phyloP scores from a whole-genome alignment of 768 basidiomycete genomes.

The Agrocybe pediades region DNA sequence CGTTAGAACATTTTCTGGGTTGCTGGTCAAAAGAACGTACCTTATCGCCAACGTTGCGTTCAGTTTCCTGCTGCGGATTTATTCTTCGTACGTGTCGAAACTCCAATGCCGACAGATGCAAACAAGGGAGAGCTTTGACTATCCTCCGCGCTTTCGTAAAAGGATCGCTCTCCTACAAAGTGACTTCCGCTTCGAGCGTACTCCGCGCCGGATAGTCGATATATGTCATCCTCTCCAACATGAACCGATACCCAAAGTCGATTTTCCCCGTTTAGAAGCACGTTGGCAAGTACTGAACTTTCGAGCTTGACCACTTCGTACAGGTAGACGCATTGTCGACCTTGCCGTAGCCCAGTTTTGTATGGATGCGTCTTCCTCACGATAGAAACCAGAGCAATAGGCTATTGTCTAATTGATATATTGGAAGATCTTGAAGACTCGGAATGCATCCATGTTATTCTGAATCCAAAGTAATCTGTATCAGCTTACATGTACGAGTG shows the following conservation, averaged over 20 bases:
- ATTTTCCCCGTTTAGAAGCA: constrained; percentile 48
- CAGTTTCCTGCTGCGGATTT: constrained; percentile 58
- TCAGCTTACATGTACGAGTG: too few relatives aligned
- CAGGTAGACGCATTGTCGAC: constrained; percentile 29
- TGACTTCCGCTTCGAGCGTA: constrained; percentile 38
- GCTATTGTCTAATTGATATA: constrained; percentile 21
- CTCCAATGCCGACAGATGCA: constrained; percentile 64
- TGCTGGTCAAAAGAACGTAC: constrained; percentile 34
- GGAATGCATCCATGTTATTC: too few relatives aligned
- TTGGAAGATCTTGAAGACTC: too few relatives aligned
- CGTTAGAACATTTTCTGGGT: background rate
- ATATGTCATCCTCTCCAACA: constrained; percentile 47
- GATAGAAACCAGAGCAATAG: constrained; percentile 46
- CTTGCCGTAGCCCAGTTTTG: constrained; percentile 42
- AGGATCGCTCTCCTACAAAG: constrained; percentile 58
- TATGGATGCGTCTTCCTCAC: constrained; percentile 54
- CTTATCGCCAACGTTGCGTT: constrained; percentile 58
- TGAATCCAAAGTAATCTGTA: too few relatives aligned
- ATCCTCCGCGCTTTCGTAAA: constrained; percentile 24
- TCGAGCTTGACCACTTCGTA: constrained; percentile 43
- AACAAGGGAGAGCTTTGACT: constrained; percentile 32
- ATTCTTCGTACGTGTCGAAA: constrained; percentile 56
- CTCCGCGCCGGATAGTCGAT: constrained; percentile 35
- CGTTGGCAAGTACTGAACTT: constrained; percentile 56
- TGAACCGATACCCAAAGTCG: constrained; percentile 65